Conservation (phyloP, 1,284 basidiomycete genomes). For the Athelia psychrophila region DNA sequence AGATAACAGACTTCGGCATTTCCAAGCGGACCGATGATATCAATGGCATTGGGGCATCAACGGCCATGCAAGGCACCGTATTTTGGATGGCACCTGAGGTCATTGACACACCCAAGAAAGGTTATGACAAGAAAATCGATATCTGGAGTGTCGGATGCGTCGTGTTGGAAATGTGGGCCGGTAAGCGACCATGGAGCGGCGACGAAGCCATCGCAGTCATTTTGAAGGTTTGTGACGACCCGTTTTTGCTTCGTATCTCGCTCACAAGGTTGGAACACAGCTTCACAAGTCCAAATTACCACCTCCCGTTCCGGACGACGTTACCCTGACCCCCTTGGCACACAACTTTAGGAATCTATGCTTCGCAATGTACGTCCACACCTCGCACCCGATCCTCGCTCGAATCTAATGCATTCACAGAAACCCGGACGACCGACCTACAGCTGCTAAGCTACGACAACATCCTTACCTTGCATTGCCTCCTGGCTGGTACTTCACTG, state of each 20-base stretch:
- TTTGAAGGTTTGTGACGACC: constrained; percentile 70
- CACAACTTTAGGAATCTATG: constrained; percentile 89
- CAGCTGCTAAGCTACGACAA: constrained; percentile 76
- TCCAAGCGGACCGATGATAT: constrained; percentile 90
- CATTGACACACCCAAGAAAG: constrained; percentile 77
- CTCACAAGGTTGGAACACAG: constrained; percentile 31
- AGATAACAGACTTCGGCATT: constrained; percentile 98
- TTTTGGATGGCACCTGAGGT: constrained; percentile 99
- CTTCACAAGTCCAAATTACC: constrained; percentile 80
- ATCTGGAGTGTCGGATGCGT: constrained; percentile 99
- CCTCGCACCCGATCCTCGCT: constrained; percentile 2
- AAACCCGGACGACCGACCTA: constrained; percentile 85
- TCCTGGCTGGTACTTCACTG: constrained; percentile 76
- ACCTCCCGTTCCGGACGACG: constrained; percentile 87
- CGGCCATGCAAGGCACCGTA: constrained; percentile 94
- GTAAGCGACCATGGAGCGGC: constrained; percentile 89
- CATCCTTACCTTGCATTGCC: constrained; percentile 85
- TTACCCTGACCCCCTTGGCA: constrained; percentile 72
- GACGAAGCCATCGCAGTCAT: constrained; percentile 91
- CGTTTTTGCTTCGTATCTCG: background rate
- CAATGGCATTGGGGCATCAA: constrained; percentile 76
- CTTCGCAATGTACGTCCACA: constrained; percentile 75
- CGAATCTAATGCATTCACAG: constrained; percentile 38
- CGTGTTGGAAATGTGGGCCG: constrained; percentile 97
- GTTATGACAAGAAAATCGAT: constrained; percentile 96